phyloP scores from a whole-genome alignment of 129 eudicot species.

The Flaveria bidentis region DNA sequence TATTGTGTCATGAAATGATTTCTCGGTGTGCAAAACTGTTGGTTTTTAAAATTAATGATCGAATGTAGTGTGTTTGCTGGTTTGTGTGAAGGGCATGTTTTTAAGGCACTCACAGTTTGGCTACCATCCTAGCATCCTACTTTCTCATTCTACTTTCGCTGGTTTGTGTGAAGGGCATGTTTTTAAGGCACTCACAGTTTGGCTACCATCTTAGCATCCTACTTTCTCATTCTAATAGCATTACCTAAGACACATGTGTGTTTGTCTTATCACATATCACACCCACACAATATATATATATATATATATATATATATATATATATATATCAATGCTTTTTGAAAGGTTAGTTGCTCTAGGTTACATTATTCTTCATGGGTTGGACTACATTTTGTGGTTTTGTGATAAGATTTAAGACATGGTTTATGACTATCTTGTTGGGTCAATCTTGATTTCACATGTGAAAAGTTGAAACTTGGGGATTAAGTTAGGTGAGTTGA shows the following conservation, averaged over 20 bases:
- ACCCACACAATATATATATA: too few species aligned
- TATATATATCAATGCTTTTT: neutral
- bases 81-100: neutral
- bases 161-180: neutral
- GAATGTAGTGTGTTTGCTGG: neutral
- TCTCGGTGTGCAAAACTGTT: neutral
- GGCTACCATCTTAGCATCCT: neutral
- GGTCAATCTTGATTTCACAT: too few species aligned
- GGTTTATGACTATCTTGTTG: neutral
- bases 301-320: too few species aligned
- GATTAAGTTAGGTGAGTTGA: too few species aligned
- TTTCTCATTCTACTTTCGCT: neutral
- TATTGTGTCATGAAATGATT: neutral
- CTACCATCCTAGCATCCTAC: neutral
- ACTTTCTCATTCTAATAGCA: neutral
- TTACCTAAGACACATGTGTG: neutral
- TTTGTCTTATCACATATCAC: too few species aligned
- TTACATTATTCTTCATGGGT: neutral
- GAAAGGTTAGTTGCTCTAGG: neutral
- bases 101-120: neutral
- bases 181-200: neutral
- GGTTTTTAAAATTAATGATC: neutral
- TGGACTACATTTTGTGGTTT: neutral
- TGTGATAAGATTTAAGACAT: neutral
- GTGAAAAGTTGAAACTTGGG: too few species aligned